phyloP scores from a whole-genome alignment of 139 green algal genomes.

The Pleodorina starrii region DNA sequence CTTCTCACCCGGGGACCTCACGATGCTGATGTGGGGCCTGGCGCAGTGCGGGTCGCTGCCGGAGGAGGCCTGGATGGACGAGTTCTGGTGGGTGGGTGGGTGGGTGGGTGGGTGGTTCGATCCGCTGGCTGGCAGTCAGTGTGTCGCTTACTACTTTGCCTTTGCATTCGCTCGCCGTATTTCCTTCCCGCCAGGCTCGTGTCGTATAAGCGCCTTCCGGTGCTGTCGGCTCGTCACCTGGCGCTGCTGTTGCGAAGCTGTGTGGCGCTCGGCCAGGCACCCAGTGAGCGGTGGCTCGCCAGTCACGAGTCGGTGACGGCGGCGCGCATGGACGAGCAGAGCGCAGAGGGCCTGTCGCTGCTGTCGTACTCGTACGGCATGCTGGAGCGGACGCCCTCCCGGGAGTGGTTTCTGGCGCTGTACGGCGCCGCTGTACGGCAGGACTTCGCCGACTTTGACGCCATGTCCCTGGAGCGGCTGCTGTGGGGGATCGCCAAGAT shows the following conservation, averaged over 20 bases:
- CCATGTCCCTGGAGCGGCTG: conserved; percentile 30
- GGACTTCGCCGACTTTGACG: not conserved
- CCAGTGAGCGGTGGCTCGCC: not conserved
- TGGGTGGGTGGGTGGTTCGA: too few relatives aligned
- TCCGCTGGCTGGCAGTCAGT: too few relatives aligned
- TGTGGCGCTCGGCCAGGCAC: conserved; percentile 32
- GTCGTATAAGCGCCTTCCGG: conserved; percentile 30
- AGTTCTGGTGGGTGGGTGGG: conserved; percentile 29
- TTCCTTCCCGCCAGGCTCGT: conserved; percentile 30
- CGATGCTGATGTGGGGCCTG: conserved; percentile 42
- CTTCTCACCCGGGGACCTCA: conserved; percentile 18
- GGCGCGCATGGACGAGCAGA: not conserved
- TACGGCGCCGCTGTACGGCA: not conserved
- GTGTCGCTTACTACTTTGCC: too few relatives aligned
- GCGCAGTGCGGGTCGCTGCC: not conserved
- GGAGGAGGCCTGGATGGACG: conserved; percentile 45
- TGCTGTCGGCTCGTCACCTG: not conserved
- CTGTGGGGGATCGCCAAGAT: conserved; percentile 30
- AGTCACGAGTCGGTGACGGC: not conserved
- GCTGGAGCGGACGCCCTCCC: conserved; percentile 1
- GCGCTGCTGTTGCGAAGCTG: conserved; percentile 23
- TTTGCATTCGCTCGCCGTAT: too few relatives aligned
- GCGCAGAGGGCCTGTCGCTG: not conserved
- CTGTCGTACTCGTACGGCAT: conserved; percentile 19
- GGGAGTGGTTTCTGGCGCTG: not conserved